A percentile compares a stretch with the other conserved stretches of the same genome.
These are phyloP conservation scores for Globisporangium apiculatum DNA, from an alignment of 352 stramenopile genomes.

Conservation along the genomic window DNA sequence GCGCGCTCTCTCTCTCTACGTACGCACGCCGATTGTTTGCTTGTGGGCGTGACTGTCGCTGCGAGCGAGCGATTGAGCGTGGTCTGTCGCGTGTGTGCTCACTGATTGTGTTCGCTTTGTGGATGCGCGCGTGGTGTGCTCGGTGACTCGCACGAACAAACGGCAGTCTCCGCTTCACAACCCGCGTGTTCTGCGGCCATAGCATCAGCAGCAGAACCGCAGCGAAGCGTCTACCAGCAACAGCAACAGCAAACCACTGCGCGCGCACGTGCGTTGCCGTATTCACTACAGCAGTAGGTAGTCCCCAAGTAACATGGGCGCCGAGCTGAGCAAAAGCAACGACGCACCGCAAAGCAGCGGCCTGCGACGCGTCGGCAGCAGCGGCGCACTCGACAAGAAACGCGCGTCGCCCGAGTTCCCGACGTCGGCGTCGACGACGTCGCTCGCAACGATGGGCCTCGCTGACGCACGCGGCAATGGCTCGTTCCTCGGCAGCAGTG, in stretches of 20 bases:
- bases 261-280: too few species aligned
- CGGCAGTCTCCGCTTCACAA: too few species aligned
- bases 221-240: neutral
- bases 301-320: conserved; percentile 36
- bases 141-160: too few species aligned
- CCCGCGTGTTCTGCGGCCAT: too few species aligned
- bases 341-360: conserved; percentile 12
- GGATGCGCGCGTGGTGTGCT: neutral
- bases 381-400: conserved; percentile 48
- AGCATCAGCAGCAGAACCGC: neutral
- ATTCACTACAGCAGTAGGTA: neutral
- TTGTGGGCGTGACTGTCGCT: neutral
- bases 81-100: neutral
- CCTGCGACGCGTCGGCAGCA: conserved; percentile 65
- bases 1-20: neutral
- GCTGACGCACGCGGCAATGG: conserved; percentile 10
- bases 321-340: conserved; percentile 50
- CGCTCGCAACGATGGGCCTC: conserved; percentile 37
- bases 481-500: conserved; percentile 7
- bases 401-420: conserved; percentile 20
- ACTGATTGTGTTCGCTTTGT: neutral
- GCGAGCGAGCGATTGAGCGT: too few species aligned
- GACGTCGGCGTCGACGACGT: conserved; percentile 50
- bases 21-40: neutral
- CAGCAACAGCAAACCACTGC: neutral